Evolutionary conservation across 1,284 basidiomycete genomes (phyloP), one percentile per base, ranked within the genome.

Genomic region (Cutaneotrichosporon arboriforme): DNA sequence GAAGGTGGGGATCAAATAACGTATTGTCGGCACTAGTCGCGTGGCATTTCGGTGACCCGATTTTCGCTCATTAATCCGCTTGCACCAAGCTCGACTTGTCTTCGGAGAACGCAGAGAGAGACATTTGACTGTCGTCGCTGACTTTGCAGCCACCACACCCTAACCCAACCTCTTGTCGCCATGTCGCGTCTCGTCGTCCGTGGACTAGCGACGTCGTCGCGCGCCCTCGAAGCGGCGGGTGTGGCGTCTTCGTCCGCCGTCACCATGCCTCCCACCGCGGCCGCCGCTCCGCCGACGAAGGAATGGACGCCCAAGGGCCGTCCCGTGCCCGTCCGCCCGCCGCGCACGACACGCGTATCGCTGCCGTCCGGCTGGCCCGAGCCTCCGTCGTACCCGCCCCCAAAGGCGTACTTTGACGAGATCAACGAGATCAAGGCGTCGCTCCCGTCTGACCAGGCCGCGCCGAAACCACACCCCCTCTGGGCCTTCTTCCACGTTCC

Each of bases 401-500:
- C 67, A 1, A 37, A 54, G 22, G 60, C 58, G 42, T 72, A 72
- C 54, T 58, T 64, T 36, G 55, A 51, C 17, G 42, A 46, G 22
- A 21, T 67, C 9, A 60, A 64, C 21, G 41, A 51, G 40, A 60
- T 57, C 46, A 52, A 60, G 43, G 21, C 8, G 23, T 12, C 15
- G 23, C 46, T 48, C 5, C 22, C 36, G 3, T 17, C 14, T 10
- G 22, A 31, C 23, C 50, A 41, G 40, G 51, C 33, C 4, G 38
- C 15, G 21, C 56, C 60, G n/a, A 41, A 47, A 37, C 46, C 51
- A 17, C 74, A 76, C 58, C 71, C 73, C 4, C 61, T 76, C 10
- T 76, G 72, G 72, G 62, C 70, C 41, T 76, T 76, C 60, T 75
- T 76, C 65, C 65, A 69, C 46, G 59, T 70, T 1, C 66, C 66